Conservation (phyloP, 1,284 basidiomycete genomes). For the Apiotrichum gamsii region DNA sequence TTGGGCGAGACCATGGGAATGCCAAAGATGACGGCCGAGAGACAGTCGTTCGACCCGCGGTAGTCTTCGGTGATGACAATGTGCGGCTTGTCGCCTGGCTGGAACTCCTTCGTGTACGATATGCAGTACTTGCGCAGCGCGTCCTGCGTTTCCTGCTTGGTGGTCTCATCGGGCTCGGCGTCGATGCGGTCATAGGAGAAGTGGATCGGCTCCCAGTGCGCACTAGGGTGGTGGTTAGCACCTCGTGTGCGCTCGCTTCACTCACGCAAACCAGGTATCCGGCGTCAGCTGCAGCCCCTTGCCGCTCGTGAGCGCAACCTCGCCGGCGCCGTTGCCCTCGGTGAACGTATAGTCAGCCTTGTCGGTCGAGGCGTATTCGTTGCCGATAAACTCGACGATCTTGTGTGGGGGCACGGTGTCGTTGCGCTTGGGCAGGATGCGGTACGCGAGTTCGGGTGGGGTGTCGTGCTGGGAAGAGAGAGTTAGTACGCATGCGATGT, state of each 20-base stretch:
- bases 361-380: constrained; percentile 10
- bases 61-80: constrained; percentile 22
- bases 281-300: constrained; percentile 9
- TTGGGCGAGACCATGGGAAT: constrained; percentile 31
- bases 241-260: no score
- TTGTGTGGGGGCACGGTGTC: constrained; percentile 20
- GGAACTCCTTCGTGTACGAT: constrained; percentile 24
- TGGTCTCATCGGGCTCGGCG: constrained; percentile 23
- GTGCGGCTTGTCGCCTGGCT: constrained; percentile 17
- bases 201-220: constrained; percentile 11
- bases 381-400: constrained; percentile 11
- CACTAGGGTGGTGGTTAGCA: no score
- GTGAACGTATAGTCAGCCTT: constrained; percentile 25
- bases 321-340: constrained; percentile 7
- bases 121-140: constrained; percentile 25
- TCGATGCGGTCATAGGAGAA: constrained; percentile 29
- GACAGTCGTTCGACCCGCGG: constrained; percentile 15
- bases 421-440: constrained; percentile 27
- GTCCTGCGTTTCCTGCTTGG: no score
- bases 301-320: constrained; percentile 20
- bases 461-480: constrained; percentile 7
- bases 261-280: constrained; percentile 30
- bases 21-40: constrained; percentile 30
- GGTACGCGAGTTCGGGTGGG: constrained; percentile 25
- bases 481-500: neutral